phyloP scores from a whole-genome alignment of 2,329 filamentous ascomycete genomes.

The Colletotrichum tamarilloi region DNA sequence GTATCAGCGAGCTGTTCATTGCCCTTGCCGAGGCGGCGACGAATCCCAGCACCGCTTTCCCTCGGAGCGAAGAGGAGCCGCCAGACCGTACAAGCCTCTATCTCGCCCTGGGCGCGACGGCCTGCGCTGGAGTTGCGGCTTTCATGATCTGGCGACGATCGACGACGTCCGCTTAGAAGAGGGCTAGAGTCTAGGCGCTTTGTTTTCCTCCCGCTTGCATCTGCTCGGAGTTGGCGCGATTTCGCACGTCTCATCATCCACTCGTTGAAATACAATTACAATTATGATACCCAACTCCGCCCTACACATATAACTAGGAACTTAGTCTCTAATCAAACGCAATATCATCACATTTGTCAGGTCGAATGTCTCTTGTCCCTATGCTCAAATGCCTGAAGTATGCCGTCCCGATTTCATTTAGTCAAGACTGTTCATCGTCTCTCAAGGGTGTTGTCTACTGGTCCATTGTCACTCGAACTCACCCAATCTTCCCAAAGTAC shows the following conservation, averaged over 20 bases:
- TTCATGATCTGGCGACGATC: constrained; percentile 74
- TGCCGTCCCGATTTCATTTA: not conserved
- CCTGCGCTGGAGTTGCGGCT: constrained; percentile 71
- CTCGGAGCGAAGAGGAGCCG: constrained; percentile 87
- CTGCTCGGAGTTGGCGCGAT: constrained; percentile 29
- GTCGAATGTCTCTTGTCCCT: not conserved
- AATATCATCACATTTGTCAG: not conserved
- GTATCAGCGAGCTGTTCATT: constrained; percentile 94
- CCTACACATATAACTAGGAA: constrained; percentile 19
- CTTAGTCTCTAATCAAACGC: constrained; percentile 28
- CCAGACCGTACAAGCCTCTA: constrained; percentile 88
- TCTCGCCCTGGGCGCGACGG: constrained; percentile 81
- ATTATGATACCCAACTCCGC: constrained; percentile 37
- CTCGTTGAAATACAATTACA: constrained; percentile 23
- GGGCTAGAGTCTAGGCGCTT: not conserved
- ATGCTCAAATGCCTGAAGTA: accelerated
- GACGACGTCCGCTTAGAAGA: constrained; percentile 56
- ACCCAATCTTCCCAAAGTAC: too few relatives aligned
- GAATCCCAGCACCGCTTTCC: constrained; percentile 88
- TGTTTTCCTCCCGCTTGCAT: constrained; percentile 7
- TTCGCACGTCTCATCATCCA: constrained; percentile 6
- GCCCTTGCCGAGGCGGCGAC: constrained; percentile 91
- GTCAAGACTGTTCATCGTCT: not conserved
- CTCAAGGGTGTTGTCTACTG: too few relatives aligned
- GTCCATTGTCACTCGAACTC: too few relatives aligned